Percentiles rank a stretch among this genome's conserved stretches.
Conservation (phyloP, 2,329 filamentous ascomycete genomes). For the Cladosporium oxysporum region DNA sequence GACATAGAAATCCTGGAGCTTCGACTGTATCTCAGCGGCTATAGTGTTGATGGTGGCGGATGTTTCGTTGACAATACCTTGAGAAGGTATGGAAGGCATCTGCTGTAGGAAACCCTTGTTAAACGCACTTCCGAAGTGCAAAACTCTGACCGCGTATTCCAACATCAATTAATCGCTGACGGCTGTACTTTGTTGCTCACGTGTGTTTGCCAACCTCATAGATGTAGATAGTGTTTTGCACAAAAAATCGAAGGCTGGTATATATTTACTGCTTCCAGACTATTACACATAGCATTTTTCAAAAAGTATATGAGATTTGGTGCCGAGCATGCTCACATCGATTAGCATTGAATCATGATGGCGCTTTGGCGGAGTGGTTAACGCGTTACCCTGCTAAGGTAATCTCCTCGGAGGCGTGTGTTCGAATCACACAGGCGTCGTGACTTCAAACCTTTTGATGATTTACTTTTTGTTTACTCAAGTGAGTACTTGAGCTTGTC, state of each 20-base stretch:
- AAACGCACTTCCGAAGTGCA: neutral
- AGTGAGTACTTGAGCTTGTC: neutral
- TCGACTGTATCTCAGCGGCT: neutral
- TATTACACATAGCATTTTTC: too few species aligned
- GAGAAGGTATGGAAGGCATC: neutral
- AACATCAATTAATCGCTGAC: neutral
- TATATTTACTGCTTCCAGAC: neutral
- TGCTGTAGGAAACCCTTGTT: neutral
- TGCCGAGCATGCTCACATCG: too few species aligned
- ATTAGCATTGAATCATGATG: neutral
- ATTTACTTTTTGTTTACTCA: neutral
- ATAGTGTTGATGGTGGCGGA: neutral
- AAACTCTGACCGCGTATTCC: neutral
- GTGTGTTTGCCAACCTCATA: too few species aligned
- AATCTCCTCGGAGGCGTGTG: slow-evolving; percentile 42
- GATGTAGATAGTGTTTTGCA: neutral
- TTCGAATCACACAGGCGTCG: slow-evolving; percentile 45
- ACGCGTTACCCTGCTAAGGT: slow-evolving; percentile 14
- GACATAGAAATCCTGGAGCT: neutral
- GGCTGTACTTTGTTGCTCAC: neutral
- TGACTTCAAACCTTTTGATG: neutral
- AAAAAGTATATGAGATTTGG: too few species aligned
- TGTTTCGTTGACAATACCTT: neutral
- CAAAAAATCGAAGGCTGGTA: neutral
- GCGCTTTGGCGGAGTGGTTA: slow-evolving; percentile 17